phyloP scores from a whole-genome alignment of 2,329 filamentous ascomycete genomes.

The Botrytis fragariae region DNA sequence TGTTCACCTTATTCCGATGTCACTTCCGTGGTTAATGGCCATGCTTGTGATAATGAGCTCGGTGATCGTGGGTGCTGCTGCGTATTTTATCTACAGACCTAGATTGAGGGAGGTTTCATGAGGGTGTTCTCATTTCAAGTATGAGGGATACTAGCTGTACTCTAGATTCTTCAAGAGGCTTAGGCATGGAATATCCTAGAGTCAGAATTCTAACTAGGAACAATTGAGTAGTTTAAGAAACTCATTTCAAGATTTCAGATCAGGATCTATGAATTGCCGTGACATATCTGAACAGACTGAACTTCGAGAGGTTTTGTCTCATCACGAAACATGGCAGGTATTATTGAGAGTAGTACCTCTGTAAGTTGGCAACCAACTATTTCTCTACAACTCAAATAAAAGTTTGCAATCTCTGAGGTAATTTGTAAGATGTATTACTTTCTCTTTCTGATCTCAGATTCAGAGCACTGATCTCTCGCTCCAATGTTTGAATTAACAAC shows the following conservation, averaged over 20 bases:
- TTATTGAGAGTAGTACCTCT: not conserved
- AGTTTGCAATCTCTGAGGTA: not conserved
- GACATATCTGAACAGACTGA: not conserved
- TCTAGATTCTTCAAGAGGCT: not conserved
- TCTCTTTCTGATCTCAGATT: not conserved
- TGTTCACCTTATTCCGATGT: not conserved
- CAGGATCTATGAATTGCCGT: not conserved
- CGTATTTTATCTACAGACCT: not conserved
- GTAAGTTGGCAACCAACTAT: not conserved
- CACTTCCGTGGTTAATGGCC: not conserved
- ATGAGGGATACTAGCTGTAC: too few relatives aligned
- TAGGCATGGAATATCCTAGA: not conserved
- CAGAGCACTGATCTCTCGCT: too few relatives aligned
- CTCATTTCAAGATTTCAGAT: not conserved
- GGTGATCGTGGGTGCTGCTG: not conserved
- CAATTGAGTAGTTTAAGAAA: not conserved
- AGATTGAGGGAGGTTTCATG: too few relatives aligned
- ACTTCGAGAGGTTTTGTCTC: not conserved
- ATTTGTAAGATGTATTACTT: not conserved
- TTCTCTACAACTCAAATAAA: not conserved
- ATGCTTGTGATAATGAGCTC: not conserved
- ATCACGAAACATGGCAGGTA: not conserved
- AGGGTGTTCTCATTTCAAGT: not conserved
- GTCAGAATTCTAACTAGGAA: not conserved
- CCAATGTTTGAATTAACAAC: not conserved